Evolutionary conservation across 2,329 filamentous ascomycete species (phyloP).

Genomic region (Cordyceps militaris): DNA sequence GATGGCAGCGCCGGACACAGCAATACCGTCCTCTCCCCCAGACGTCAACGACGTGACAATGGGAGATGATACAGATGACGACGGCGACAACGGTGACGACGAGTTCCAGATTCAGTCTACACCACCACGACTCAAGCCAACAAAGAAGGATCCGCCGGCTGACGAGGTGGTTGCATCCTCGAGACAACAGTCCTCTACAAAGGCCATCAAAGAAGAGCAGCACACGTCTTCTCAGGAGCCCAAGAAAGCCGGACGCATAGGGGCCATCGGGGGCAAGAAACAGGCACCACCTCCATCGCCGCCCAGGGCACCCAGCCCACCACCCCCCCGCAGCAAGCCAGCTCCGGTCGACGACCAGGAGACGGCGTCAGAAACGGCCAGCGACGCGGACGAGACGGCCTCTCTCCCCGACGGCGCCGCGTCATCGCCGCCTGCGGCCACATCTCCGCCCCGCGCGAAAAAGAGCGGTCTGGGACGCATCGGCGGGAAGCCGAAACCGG

Average conservation of each 20-base stretch:
- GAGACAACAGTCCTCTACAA: slow-evolving; percentile 11
- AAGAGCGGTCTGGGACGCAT: slow-evolving; percentile 35
- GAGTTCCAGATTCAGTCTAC: slow-evolving; percentile 47
- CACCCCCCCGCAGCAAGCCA: slow-evolving; percentile 14
- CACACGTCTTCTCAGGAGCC: background rate
- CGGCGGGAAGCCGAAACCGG: slow-evolving; percentile 21
- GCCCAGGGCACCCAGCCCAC: slow-evolving; percentile 14
- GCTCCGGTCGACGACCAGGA: slow-evolving; percentile 19
- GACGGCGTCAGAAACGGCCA: slow-evolving; percentile 39
- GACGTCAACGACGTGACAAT: slow-evolving; percentile 13
- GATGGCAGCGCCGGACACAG: background rate
- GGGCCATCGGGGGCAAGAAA: slow-evolving; percentile 30
- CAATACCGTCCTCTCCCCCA: slow-evolving; percentile 12
- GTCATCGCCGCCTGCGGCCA: slow-evolving; percentile 12
- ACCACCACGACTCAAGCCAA: slow-evolving; percentile 32
- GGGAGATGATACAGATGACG: slow-evolving; percentile 23
- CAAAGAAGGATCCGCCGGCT: slow-evolving; percentile 3
- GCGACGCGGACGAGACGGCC: slow-evolving; percentile 22
- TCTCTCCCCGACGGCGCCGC: slow-evolving; percentile 17
- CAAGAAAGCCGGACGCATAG: slow-evolving; percentile 23
- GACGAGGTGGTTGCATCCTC: background rate
- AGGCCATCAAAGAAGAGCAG: background rate
- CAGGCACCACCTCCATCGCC: slow-evolving; percentile 18
- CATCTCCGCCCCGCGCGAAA: slow-evolving; percentile 20
- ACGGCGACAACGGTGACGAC: slow-evolving; percentile 23